These are phyloP conservation scores for Akebia trifoliata DNA, from an alignment of 164 flowering plant genomes.

Conservation along the genomic window DNA sequence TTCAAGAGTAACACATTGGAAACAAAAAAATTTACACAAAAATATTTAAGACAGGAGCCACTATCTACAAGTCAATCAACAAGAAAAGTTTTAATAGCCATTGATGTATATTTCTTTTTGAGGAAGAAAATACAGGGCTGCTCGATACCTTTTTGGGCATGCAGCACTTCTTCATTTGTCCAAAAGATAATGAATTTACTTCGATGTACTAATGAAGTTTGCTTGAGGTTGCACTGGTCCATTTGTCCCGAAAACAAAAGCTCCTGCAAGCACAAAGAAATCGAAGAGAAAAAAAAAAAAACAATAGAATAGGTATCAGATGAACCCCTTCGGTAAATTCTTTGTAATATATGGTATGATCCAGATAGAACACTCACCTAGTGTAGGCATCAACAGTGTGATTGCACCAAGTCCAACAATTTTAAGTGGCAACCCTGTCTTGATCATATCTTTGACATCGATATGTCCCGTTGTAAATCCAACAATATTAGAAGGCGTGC, in stretches of 20 bases:
- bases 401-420: slow-evolving; percentile 51
- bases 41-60: too few species aligned
- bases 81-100: too few species aligned
- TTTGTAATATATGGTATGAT: too few species aligned
- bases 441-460: slow-evolving; percentile 70
- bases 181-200: too few species aligned
- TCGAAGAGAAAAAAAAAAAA: neutral
- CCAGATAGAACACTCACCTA: slow-evolving; percentile 39
- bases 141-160: neutral
- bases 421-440: slow-evolving; percentile 65
- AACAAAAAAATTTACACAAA: too few species aligned
- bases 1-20: too few species aligned
- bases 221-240: neutral
- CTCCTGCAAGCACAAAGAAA: slow-evolving; percentile 35
- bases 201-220: too few species aligned
- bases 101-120: too few species aligned
- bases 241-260: slow-evolving; percentile 49
- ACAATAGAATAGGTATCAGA: too few species aligned
- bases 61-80: too few species aligned
- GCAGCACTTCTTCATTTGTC: neutral
- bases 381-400: slow-evolving; percentile 75
- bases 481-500: slow-evolving; percentile 82
- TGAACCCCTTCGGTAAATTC: too few species aligned
- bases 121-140: neutral
- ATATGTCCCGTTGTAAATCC: slow-evolving; percentile 82